These are phyloP conservation scores for Citrus australasica DNA, from an alignment of 345 rosid genomes.

Conservation along the genomic window DNA sequence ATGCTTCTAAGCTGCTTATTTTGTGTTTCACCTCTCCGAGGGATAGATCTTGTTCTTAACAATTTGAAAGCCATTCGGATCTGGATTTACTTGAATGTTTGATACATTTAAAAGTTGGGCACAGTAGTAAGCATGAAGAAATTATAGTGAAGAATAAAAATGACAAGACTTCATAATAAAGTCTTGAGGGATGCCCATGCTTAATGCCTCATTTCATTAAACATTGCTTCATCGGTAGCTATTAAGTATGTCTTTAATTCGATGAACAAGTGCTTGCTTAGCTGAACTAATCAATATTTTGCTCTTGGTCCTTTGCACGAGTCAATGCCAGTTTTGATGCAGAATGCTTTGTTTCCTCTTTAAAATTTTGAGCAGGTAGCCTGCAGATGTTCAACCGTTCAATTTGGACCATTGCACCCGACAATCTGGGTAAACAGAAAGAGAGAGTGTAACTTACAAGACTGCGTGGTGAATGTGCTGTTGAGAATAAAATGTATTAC, in stretches of 20 bases:
- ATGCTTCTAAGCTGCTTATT: not conserved
- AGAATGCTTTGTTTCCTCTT: not conserved
- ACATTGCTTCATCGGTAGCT: not conserved
- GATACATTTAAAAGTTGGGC: no score
- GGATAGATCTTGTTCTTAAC: not conserved
- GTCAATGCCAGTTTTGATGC: not conserved
- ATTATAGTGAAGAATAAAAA: no score
- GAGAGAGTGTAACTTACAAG: not conserved
- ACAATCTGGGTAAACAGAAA: no score
- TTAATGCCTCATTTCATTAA: not conserved
- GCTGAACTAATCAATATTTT: no score
- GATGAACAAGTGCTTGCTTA: no score
- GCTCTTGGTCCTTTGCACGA: not conserved
- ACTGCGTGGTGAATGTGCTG: not conserved
- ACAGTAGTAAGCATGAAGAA: no score
- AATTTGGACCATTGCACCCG: not conserved
- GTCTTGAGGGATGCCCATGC: not conserved
- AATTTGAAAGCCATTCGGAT: not conserved
- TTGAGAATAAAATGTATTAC: not conserved
- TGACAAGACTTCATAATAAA: not conserved
- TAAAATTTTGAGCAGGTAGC: not conserved
- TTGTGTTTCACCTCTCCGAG: not conserved
- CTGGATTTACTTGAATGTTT: not conserved
- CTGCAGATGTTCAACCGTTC: not conserved
- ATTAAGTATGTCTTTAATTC: not conserved